phyloP scores from a whole-genome alignment of 805 yeast genomes.

The Jamesozyma hellenica region DNA sequence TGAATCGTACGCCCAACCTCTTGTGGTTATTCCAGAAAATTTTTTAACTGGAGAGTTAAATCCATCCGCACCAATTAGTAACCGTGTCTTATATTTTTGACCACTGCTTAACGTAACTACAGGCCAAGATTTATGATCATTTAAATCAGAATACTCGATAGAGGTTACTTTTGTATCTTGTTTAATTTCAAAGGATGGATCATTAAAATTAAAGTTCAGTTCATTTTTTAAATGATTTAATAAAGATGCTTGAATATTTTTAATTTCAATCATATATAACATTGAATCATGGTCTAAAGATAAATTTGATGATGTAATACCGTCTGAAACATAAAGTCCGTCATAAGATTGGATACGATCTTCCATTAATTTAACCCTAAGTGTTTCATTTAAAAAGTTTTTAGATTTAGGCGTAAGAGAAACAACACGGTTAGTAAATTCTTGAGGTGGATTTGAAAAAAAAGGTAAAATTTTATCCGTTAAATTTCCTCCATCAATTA shows the following conservation, averaged over 20 bases:
- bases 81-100: slow-evolving; percentile 48
- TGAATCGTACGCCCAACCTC: slow-evolving; percentile 86
- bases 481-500: slow-evolving; percentile 67
- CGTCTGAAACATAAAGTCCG: slow-evolving; percentile 78
- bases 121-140: slow-evolving; percentile 58
- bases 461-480: slow-evolving; percentile 37
- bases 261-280: slow-evolving; percentile 84
- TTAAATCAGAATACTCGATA: slow-evolving; percentile 33
- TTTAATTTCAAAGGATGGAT: slow-evolving; percentile 33
- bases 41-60: slow-evolving; percentile 84
- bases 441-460: slow-evolving; percentile 31
- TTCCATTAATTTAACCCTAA: slow-evolving; percentile 64
- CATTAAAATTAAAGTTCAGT: slow-evolving; percentile 20
- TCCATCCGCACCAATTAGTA: slow-evolving; percentile 94
- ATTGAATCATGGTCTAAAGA: slow-evolving; percentile 50
- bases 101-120: slow-evolving; percentile 60
- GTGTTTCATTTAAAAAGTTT: slow-evolving; percentile 53
- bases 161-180: slow-evolving; percentile 61
- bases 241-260: slow-evolving; percentile 72
- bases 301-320: slow-evolving; percentile 46
- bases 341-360: slow-evolving; percentile 76
- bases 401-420: slow-evolving; percentile 78
- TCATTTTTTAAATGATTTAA: slow-evolving; percentile 43
- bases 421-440: slow-evolving; percentile 69
- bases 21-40: slow-evolving; percentile 68